A percentile compares a stretch with the other conserved stretches of the same genome.
Evolutionary conservation across 73 alveolate genomes (phyloP).

Genomic region (Paramecium pentaurelia): DNA sequence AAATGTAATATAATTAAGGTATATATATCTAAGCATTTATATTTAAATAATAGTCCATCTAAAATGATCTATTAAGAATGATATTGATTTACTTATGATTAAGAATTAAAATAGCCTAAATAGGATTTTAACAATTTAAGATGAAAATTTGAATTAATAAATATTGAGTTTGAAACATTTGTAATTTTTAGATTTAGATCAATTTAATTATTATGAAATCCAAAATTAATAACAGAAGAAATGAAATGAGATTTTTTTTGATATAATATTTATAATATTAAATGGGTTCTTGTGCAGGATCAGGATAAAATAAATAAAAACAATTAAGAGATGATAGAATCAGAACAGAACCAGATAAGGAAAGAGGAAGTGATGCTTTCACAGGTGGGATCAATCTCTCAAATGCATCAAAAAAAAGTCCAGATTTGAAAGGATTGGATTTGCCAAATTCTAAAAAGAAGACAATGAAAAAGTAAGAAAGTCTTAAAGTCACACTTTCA

Average conservation of each 20-base stretch:
- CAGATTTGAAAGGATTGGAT: background rate
- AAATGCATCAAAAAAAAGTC: background rate
- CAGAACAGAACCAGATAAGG: slow-evolving; percentile 9
- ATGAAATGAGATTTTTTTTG: background rate
- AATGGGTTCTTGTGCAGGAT: slow-evolving; percentile 15
- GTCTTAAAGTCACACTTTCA: background rate
- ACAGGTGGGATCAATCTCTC: background rate
- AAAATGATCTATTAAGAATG: background rate
- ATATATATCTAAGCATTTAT: too few relatives aligned
- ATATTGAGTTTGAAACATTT: background rate
- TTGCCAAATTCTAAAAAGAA: background rate
- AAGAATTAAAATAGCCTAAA: background rate
- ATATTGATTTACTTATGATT: background rate
- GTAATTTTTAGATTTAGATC: background rate
- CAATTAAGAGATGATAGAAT: background rate
- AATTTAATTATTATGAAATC: background rate
- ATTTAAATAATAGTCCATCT: background rate
- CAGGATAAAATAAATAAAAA: background rate
- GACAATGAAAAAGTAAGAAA: background rate
- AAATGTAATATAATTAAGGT: too few relatives aligned
- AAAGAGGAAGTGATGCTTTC: background rate
- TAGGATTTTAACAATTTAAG: background rate
- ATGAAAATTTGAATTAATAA: background rate
- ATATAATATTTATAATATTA: background rate
- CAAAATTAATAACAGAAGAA: background rate